Evolutionary conservation across 2,329 filamentous ascomycete species (phyloP).

Genomic region (Aspergillus ibericus): DNA sequence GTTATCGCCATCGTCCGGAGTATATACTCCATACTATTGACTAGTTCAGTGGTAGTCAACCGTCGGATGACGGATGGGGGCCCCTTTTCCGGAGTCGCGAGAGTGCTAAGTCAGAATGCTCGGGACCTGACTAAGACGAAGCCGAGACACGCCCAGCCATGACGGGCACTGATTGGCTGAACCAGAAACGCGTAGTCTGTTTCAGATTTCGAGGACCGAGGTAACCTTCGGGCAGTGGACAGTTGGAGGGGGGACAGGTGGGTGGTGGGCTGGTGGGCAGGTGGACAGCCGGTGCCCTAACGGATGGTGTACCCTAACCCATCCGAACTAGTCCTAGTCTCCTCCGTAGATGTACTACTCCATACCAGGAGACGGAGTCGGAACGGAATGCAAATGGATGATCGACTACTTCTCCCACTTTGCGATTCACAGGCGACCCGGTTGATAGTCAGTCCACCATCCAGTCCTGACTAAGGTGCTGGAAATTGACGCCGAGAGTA

Average conservation of each 20-base stretch:
- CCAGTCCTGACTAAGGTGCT: background rate
- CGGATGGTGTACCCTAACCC: background rate
- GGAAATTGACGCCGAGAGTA: background rate
- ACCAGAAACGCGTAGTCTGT: slow-evolving; percentile 16
- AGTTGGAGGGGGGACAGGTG: background rate
- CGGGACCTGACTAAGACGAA: slow-evolving; percentile 2
- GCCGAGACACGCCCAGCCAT: slow-evolving; percentile 1
- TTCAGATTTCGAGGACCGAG: slow-evolving; percentile 18
- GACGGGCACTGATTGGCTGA: slow-evolving; percentile 16
- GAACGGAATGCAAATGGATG: background rate
- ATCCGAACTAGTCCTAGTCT: background rate
- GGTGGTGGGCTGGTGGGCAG: background rate
- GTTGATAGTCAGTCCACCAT: background rate
- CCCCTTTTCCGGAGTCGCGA: background rate
- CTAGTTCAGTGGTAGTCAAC: background rate
- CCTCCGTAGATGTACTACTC: background rate
- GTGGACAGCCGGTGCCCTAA: background rate
- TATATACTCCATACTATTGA: background rate
- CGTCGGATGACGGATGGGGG: background rate
- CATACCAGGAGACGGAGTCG: background rate
- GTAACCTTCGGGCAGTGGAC: background rate
- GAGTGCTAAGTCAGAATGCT: background rate
- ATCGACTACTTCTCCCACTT: background rate
- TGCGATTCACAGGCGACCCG: background rate
- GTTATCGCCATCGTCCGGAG: background rate